Base-by-base conservation (phyloP, 352 stramenopile genomes). In the Globisporangium spiculum region DNA sequence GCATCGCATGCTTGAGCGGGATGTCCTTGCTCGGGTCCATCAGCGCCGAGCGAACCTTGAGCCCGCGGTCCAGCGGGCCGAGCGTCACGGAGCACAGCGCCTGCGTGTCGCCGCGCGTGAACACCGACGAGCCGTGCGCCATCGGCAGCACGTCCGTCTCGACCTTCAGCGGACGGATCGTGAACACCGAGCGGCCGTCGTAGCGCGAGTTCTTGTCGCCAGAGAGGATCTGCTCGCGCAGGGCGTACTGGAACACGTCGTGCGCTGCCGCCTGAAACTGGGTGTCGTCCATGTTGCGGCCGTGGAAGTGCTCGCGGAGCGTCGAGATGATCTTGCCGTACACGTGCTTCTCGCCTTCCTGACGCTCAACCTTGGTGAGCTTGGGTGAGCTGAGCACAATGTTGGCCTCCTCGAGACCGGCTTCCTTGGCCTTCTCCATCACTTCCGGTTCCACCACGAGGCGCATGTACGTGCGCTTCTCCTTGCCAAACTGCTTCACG, bases 31-130 rank as follows among this genome's bases (percentile, higher is more conserved):
- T 71, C 27, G 75, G 76, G 57, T 91, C 78, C 38, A 83, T 67
- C 10, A 85, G 68, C 20, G 85, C 79, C 60, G 80, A 87, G 55
- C 86, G 88, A 59, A 94, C 75, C 32, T 80, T 79, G 58, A 96
- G 74, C 1, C 84, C 87, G 71, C 84, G 80, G 54, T 96, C 87
- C 24, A 93, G 68, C 36, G 88, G 86, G 10, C 92, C 91, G 24
- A 98, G 72, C 36, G 92, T 98, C 44, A 97, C 91, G 9, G 90
- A 96, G 70, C 89, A 96, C 63, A 98, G 74, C 16, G 88, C 90
- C 78, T 97, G 90, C 57, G 91, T 98, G 69, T 97, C 86, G 30
- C 92, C 92, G 63, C 92, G 85, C 24, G 81, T 80, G 64, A 98
- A 98, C 34, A 98, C 70, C 2, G 90, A 79, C 53, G 92, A 98